phyloP scores from a whole-genome alignment of 345 rosid genomes.

The Citrus glauca region DNA sequence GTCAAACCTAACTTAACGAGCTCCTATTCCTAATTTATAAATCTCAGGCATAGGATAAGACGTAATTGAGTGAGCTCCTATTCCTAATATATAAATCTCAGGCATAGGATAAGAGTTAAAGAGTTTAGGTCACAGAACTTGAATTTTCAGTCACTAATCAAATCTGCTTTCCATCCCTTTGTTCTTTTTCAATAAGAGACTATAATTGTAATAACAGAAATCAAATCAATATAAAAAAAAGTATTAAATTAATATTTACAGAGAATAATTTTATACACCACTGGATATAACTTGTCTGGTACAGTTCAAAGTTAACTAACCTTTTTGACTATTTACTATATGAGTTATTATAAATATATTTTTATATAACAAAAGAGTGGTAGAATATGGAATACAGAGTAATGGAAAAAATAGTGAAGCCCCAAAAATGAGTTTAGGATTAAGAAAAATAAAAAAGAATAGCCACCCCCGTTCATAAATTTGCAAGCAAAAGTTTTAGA shows the following conservation, averaged over 20 bases:
- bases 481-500: not conserved
- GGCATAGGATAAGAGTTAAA: not conserved
- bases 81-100: not conserved
- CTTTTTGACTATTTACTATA: not conserved
- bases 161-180: not conserved
- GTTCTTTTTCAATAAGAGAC: not conserved
- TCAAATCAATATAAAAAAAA: not conserved
- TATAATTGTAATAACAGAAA: no score
- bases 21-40: not conserved
- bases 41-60: not conserved
- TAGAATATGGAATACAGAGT: not conserved
- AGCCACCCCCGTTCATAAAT: not conserved
- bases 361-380: not conserved
- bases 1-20: fast-evolving
- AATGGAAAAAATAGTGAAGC: not conserved
- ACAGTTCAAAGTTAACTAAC: not conserved
- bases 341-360: not conserved
- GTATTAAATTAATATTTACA: not conserved
- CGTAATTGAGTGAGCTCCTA: no score
- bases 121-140: not conserved
- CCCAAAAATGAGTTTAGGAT: not conserved
- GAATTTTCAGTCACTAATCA: not conserved
- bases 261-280: not conserved
- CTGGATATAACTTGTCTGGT: not conserved
- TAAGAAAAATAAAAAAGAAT: not conserved